Conservation (phyloP, 371 early-diverging fungal genomes). For the Haplosporangium sp. region DNA sequence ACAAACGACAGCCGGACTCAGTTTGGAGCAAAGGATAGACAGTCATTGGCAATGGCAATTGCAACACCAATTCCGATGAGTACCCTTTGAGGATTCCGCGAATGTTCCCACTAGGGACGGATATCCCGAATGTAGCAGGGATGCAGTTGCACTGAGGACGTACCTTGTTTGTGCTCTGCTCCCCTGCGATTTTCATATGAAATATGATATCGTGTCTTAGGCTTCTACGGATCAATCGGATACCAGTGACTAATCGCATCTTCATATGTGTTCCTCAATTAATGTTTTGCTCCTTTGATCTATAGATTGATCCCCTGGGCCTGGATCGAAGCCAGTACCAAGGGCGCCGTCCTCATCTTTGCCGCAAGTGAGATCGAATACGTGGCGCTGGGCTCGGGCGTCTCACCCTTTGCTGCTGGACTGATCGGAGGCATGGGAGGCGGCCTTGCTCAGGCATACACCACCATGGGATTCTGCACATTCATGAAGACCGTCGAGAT, state of each 20-base stretch:
- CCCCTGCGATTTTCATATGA: constrained; percentile 14
- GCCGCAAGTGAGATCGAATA: constrained; percentile 95
- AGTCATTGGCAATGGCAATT: too few species aligned
- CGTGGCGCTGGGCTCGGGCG: constrained; percentile 65
- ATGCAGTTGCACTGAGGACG: neutral
- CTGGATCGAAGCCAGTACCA: constrained; percentile 93
- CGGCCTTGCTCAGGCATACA: constrained; percentile 92
- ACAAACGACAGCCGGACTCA: too few species aligned
- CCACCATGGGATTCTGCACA: constrained; percentile 98
- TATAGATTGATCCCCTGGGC: constrained; percentile 82
- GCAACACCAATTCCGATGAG: too few species aligned
- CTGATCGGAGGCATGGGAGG: constrained; percentile 94
- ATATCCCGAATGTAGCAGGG: too few species aligned
- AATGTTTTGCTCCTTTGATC: neutral
- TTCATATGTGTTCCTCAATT: neutral
- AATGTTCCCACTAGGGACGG: too few species aligned
- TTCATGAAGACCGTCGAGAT: constrained; percentile 99
- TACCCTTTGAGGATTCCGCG: too few species aligned
- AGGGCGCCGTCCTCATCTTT: constrained; percentile 95
- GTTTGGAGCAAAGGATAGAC: too few species aligned
- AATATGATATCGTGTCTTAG: neutral
- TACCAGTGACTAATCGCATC: constrained; percentile 28
- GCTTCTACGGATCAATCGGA: too few species aligned
- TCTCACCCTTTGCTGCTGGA: constrained; percentile 79
- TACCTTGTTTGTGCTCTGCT: neutral